Percentiles rank a stretch among this genome's conserved stretches.
These are phyloP conservation scores for Cryptomeria japonica DNA, from an alignment of 75 land plant species.

Conservation along the genomic window DNA sequence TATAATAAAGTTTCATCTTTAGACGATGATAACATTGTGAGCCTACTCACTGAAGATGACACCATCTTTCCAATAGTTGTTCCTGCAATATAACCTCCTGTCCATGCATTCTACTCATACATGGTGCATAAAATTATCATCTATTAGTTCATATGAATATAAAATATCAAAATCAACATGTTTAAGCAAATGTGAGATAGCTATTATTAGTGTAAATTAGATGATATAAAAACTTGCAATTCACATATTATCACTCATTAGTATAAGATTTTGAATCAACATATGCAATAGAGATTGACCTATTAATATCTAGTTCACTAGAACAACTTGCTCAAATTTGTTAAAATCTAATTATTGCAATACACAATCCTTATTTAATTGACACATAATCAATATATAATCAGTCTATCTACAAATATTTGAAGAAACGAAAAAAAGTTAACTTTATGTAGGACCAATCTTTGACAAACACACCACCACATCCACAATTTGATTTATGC, in stretches of 20 bases:
- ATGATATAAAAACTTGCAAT: background rate
- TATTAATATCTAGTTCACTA: background rate
- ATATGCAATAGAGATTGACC: background rate
- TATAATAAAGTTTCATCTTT: background rate
- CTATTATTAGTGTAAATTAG: background rate
- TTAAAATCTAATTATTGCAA: background rate
- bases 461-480: background rate
- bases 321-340: background rate
- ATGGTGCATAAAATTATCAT: background rate
- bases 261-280: background rate
- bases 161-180: background rate
- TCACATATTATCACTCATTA: background rate
- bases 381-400: background rate
- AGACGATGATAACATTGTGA: background rate
- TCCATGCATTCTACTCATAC: slow-evolving; percentile 87
- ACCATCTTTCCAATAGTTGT: slow-evolving; percentile 64
- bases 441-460: background rate
- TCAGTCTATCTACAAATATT: background rate
- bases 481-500: background rate
- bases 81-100: slow-evolving; percentile 89
- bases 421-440: background rate
- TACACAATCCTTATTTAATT: background rate
- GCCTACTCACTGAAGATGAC: background rate
- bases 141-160: too few species aligned
- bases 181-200: background rate